phyloP scores from a whole-genome alignment of 78 protist genomes.

The Dictyostelium discoideum region DNA sequence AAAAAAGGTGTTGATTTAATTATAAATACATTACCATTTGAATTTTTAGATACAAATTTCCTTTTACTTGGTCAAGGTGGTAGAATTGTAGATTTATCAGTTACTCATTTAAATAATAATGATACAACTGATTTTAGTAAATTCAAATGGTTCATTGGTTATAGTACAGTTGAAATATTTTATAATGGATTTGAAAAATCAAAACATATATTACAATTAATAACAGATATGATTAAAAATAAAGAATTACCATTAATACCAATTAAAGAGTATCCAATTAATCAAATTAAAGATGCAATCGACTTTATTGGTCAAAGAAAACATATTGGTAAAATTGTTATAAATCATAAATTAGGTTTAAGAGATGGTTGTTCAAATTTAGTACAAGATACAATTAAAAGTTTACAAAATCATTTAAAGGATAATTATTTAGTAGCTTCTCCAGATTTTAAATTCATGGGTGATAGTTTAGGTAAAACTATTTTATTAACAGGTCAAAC shows the following conservation, averaged over 20 bases:
- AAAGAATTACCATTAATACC: background rate
- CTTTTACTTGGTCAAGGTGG: too few species aligned
- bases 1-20: too few species aligned
- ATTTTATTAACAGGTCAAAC: constrained; percentile 32
- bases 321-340: background rate
- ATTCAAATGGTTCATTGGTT: background rate
- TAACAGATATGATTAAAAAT: background rate
- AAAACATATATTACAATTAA: background rate
- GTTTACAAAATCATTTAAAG: background rate
- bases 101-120: too few species aligned
- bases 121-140: too few species aligned
- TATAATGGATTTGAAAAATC: background rate
- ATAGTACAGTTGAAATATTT: background rate
- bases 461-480: background rate
- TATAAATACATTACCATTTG: too few species aligned
- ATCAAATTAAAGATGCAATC: background rate
- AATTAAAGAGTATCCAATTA: background rate
- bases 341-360: background rate
- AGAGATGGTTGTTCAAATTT: background rate
- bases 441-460: background rate
- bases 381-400: background rate
- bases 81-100: too few species aligned
- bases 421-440: background rate
- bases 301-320: constrained; percentile 9
- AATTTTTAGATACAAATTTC: too few species aligned